Evolutionary conservation across 306 rosid species (phyloP).

Genomic region (Coriaria nepalensis): DNA sequence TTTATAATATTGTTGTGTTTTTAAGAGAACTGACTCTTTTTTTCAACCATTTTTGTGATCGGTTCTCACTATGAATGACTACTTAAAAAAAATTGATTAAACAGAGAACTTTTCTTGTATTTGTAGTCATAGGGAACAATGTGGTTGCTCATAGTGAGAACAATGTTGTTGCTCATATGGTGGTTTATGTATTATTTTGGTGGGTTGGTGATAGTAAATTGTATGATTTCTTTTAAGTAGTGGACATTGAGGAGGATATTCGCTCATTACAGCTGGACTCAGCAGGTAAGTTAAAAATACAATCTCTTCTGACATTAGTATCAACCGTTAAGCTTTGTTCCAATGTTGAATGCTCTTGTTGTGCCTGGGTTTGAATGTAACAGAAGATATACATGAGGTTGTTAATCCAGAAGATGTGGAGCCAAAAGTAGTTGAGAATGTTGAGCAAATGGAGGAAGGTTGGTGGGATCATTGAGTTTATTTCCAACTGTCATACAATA

Average conservation of each 20-base stretch:
- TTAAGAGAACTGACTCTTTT: too few relatives aligned
- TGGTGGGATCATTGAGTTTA: conserved; percentile 19
- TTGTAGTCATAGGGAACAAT: too few relatives aligned
- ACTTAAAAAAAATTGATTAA: too few relatives aligned
- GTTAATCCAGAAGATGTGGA: conserved; percentile 41
- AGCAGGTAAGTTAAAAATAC: conserved; percentile 35
- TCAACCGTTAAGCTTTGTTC: conserved; percentile 4
- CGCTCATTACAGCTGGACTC: conserved; percentile 85
- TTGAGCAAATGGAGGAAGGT: conserved; percentile 68
- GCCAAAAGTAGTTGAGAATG: conserved; percentile 42
- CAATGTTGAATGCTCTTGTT: conserved; percentile 14
- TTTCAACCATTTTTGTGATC: too few relatives aligned
- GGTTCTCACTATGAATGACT: too few relatives aligned
- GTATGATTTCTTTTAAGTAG: conserved; percentile 18
- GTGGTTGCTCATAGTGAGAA: too few relatives aligned
- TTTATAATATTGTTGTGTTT: too few relatives aligned
- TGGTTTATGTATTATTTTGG: neutral
- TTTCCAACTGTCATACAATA: too few relatives aligned
- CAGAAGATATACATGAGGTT: conserved; percentile 57
- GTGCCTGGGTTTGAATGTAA: conserved; percentile 15
- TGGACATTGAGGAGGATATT: conserved; percentile 86
- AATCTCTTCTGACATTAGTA: neutral
- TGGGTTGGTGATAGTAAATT: neutral
- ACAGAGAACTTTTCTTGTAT: too few relatives aligned
- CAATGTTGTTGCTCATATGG: too few relatives aligned